These are phyloP conservation scores for Lyophyllum atratum DNA, from an alignment of 768 basidiomycete species.

Conservation along the genomic window DNA sequence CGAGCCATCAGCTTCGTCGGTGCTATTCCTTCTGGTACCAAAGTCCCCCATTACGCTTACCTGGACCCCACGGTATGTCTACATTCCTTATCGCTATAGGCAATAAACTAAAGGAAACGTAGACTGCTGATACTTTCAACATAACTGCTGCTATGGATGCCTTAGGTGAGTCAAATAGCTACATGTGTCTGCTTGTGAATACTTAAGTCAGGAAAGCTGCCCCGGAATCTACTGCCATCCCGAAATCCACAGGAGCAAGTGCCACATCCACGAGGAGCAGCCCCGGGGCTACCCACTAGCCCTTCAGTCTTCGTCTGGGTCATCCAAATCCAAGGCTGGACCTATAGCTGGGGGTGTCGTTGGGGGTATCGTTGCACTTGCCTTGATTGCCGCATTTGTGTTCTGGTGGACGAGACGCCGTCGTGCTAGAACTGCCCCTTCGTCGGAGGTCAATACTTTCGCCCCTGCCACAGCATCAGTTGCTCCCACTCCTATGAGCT, in stretches of 20 bases:
- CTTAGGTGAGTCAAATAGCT: constrained; percentile 19
- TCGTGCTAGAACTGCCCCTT: constrained; percentile 22
- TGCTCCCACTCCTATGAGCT: constrained; percentile 17
- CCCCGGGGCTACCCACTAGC: not conserved
- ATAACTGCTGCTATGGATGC: constrained; percentile 26
- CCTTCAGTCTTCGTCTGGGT: constrained; percentile 13
- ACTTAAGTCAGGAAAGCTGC: constrained; percentile 20
- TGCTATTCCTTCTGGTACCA: constrained; percentile 41
- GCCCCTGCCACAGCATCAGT: constrained; percentile 10
- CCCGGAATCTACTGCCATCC: constrained; percentile 35
- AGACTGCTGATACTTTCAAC: constrained; percentile 36
- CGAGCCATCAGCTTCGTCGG: constrained; percentile 30
- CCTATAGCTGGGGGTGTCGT: constrained; percentile 70
- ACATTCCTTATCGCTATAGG: not conserved
- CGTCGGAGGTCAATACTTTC: constrained; percentile 18
- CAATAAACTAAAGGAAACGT: not conserved
- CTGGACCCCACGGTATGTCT: constrained; percentile 38
- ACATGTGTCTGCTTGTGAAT: not conserved
- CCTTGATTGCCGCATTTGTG: constrained; percentile 36
- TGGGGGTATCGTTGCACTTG: constrained; percentile 51
- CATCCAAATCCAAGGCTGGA: constrained; percentile 39
- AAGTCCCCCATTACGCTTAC: constrained; percentile 54
- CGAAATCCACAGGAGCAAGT: constrained; percentile 23
- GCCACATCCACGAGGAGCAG: constrained; percentile 10
- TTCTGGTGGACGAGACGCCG: constrained; percentile 30